These are phyloP conservation scores for Aspergillus udagawae DNA, from an alignment of 2,329 filamentous ascomycete species.

Conservation along the genomic window DNA sequence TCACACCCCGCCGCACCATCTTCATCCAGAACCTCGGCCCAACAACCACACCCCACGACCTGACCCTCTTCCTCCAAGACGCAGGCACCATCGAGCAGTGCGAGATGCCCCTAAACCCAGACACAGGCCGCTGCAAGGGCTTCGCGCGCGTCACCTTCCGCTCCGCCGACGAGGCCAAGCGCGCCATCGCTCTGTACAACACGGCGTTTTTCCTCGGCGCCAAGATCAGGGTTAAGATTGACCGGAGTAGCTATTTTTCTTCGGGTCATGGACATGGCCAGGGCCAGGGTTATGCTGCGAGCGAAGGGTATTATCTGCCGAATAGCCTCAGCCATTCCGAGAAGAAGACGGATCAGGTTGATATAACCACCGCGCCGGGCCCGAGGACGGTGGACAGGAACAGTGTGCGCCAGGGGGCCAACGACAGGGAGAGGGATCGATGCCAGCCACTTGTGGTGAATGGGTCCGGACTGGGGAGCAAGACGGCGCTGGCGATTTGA, in stretches of 20 bases:
- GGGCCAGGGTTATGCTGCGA: background rate
- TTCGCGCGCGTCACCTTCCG: constrained; percentile 30
- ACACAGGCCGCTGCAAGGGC: constrained; percentile 17
- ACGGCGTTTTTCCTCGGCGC: constrained; percentile 30
- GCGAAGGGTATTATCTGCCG: background rate
- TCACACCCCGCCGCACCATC: constrained; percentile 18
- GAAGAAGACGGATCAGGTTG: background rate
- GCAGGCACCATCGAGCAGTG: constrained; percentile 31
- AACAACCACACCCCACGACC: constrained; percentile 24
- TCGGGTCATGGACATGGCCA: constrained; percentile 2
- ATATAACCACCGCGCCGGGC: background rate
- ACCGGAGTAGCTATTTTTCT: constrained; percentile 16
- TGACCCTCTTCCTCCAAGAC: constrained; percentile 26
- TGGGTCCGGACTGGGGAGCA: constrained; percentile 24
- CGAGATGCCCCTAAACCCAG: constrained; percentile 24
- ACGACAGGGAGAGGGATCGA: constrained; percentile 11
- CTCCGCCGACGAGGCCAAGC: constrained; percentile 32
- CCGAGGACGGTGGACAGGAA: background rate
- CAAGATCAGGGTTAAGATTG: constrained; percentile 31
- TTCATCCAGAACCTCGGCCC: constrained; percentile 27
- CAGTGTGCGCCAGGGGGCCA: no score
- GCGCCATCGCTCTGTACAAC: constrained; percentile 31
- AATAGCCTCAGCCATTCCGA: background rate
- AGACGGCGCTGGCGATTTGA: constrained; percentile 14
- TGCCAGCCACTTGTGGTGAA: constrained; percentile 32